Evolutionary conservation across 1,284 basidiomycete species (phyloP).

Genomic region (Leccinum subrobustum): DNA sequence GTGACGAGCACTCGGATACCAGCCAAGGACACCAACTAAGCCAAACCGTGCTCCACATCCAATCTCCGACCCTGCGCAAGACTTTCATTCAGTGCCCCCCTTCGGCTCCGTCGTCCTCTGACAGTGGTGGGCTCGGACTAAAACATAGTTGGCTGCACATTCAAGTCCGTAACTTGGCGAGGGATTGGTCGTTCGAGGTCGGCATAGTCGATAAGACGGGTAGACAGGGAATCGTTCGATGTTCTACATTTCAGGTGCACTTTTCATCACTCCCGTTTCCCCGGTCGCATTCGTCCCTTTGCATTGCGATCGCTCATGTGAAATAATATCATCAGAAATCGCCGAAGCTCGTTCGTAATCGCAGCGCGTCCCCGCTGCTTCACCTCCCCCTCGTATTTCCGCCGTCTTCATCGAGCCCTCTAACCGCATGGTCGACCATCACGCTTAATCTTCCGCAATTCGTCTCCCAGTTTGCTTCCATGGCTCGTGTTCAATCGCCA

Average conservation of each 20-base stretch:
- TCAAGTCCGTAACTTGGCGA: conserved; percentile 67
- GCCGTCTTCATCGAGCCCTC: conserved; percentile 44
- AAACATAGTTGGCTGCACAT: conserved; percentile 74
- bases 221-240: conserved; percentile 59
- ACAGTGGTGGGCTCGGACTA: conserved; percentile 51
- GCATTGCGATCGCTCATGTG: conserved; percentile 7
- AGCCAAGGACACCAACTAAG: conserved; percentile 45
- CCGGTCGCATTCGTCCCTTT: background rate
- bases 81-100: conserved; percentile 71
- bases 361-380: conserved; percentile 50
- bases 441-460: conserved; percentile 59
- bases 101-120: conserved; percentile 13
- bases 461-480: conserved; percentile 62
- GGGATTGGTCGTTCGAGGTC: conserved; percentile 75
- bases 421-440: conserved; percentile 76
- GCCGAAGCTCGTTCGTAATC: conserved; percentile 48
- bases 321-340: conserved; percentile 44
- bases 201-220: conserved; percentile 68
- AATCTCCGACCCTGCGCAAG: conserved; percentile 67
- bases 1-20: conserved; percentile 24
- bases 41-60: conserved; percentile 80
- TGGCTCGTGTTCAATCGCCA: conserved; percentile 33
- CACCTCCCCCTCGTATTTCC: conserved; percentile 76
- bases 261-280: background rate
- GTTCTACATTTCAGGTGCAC: conserved; percentile 81